These are phyloP conservation scores for Kuraishia floccosa DNA, from an alignment of 805 yeast genomes.

Conservation along the genomic window DNA sequence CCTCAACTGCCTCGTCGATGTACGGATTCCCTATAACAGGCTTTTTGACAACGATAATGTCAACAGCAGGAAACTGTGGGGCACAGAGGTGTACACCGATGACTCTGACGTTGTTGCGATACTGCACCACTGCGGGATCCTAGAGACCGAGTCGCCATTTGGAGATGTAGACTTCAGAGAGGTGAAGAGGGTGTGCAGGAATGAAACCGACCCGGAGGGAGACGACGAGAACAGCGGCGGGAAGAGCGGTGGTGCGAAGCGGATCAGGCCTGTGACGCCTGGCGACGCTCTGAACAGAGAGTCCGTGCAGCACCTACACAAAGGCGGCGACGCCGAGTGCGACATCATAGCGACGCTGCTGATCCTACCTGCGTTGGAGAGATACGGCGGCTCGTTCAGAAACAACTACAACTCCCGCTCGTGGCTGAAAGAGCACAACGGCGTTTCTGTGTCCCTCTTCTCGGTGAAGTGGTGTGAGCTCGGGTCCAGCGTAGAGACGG, in stretches of 20 bases:
- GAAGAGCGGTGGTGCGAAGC: background rate
- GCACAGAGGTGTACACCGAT: constrained; percentile 86
- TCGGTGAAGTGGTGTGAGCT: constrained; percentile 35
- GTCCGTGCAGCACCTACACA: constrained; percentile 19
- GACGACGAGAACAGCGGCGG: constrained; percentile 11
- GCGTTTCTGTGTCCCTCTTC: constrained; percentile 59
- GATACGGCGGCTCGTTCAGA: constrained; percentile 54
- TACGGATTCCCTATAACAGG: constrained; percentile 40
- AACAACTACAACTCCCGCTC: constrained; percentile 65
- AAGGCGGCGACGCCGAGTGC: constrained; percentile 16
- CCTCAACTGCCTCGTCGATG: constrained; percentile 38
- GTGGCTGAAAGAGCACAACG: constrained; percentile 70
- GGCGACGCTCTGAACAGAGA: constrained; percentile 23
- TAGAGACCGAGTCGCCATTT: constrained; percentile 24
- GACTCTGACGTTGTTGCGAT: constrained; percentile 79
- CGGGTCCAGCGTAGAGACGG: too few species aligned
- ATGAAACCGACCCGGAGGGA: constrained; percentile 13
- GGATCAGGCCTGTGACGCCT: constrained; percentile 17
- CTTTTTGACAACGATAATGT: constrained; percentile 27
- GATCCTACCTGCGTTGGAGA: constrained; percentile 57
- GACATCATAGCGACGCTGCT: constrained; percentile 49
- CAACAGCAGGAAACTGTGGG: constrained; percentile 63
- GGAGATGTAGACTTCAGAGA: too few species aligned
- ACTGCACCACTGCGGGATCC: constrained; percentile 64
- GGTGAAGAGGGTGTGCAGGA: constrained; percentile 22